Percentiles rank a stretch among this genome's conserved stretches.
Conservation (phyloP, 1,284 basidiomycete species). For the Ceraceosorus guamensis region DNA sequence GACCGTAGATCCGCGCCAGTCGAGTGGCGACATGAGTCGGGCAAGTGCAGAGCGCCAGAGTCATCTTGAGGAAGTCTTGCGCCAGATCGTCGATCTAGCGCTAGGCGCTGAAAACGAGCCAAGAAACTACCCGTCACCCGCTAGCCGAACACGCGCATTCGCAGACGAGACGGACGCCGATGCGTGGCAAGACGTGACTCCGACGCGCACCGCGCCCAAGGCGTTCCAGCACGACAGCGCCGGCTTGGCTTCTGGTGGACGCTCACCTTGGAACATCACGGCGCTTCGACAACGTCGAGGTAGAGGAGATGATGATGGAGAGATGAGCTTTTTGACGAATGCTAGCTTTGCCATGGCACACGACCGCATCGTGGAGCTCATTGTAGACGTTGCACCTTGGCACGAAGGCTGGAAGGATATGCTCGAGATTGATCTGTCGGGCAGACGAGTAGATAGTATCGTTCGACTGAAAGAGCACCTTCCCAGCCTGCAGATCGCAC, state of each 20-base stretch:
- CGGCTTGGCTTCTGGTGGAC: not conserved
- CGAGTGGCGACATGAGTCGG: too few relatives aligned
- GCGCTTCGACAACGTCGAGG: not conserved
- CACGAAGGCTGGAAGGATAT: slow-evolving; percentile 89
- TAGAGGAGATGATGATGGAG: slow-evolving; percentile 42
- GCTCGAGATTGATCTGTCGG: slow-evolving; percentile 66
- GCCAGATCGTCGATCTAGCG: too few relatives aligned
- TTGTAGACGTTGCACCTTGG: slow-evolving; percentile 91
- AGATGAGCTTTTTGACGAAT: slow-evolving; percentile 77
- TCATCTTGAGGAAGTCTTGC: too few relatives aligned
- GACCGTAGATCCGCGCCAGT: too few relatives aligned
- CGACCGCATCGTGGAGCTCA: slow-evolving; percentile 79
- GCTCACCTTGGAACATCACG: slow-evolving; percentile 2
- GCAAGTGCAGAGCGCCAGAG: too few relatives aligned
- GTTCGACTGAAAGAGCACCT: slow-evolving; percentile 88
- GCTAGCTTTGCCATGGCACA: slow-evolving; percentile 89
- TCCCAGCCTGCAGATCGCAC: slow-evolving; percentile 71
- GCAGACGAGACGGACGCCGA: not conserved
- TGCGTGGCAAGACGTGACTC: not conserved
- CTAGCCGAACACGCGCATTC: too few relatives aligned
- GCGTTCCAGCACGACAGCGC: not conserved
- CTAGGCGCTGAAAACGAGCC: too few relatives aligned
- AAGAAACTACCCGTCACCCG: too few relatives aligned
- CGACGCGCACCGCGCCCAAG: not conserved
- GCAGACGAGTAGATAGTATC: slow-evolving; percentile 75